Evolutionary conservation across 805 yeast genomes (phyloP), one percentile per base, ranked within the genome.

Genomic region (Lipomyces orientalis): DNA sequence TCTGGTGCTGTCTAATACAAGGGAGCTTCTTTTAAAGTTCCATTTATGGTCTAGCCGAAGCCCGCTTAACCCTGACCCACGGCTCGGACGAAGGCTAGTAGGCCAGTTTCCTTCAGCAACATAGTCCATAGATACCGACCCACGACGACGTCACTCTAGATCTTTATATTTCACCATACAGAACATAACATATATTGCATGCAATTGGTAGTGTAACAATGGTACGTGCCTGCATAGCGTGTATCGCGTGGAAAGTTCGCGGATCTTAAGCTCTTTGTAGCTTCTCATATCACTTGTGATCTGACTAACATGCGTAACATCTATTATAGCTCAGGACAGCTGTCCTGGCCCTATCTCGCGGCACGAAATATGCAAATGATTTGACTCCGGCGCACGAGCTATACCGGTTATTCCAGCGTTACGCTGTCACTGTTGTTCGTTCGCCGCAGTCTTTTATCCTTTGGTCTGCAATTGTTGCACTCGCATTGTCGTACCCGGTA

Each of bases 401-500:
- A 12, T 69, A 54, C 43, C 62, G 61, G 22, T 6, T 25, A 22
- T 69, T 69, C 29, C 64, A 67, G 34, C 64, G 56, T 31, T 55
- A 57, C 35, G 77, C 80, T 1, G 64, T 57, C 8, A 43, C 62
- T n/a, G 76, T 83, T n/a, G 73, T 80, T 22, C 76, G 71, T 67
- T 76, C 77, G 54, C 86, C 85, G 5, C 73, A 80, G 35, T 71
- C 75, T 2, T 83, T 79, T 72, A 86, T 86, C 34, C 77, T 86
- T 9, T 78, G 83, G 79, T 88, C 89, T 0, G 78, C 83, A 2
- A 74, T 86, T 2, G 64, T 84, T 1, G 80, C 82, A 8, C 82
- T 86, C 65, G 75, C 83, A 4, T 66, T 86, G 29, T 79, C 87
- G 9, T 86, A 85, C 71, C 87, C 88, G 1, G 74, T 86, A 0